Evolutionary conservation across 768 basidiomycete genomes (phyloP).

Genomic region (Astraeus odoratus): DNA sequence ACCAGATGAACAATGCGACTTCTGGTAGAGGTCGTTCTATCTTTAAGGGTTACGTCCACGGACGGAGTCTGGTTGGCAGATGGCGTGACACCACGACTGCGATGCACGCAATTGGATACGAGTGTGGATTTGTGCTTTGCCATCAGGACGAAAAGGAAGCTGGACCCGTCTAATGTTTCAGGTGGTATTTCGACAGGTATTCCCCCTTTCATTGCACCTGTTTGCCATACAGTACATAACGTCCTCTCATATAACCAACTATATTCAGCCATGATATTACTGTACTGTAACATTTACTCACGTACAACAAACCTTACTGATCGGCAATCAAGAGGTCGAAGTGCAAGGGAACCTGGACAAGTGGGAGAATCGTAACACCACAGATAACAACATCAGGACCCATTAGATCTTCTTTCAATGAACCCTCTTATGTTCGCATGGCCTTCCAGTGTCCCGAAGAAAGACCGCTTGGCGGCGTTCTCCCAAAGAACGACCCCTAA

Average conservation of each 20-base stretch:
- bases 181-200: not conserved
- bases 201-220: not conserved
- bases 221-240: too few relatives aligned
- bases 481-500: conserved; percentile 83
- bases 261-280: too few relatives aligned
- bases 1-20: conserved; percentile 29
- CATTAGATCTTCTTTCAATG: conserved; percentile 62
- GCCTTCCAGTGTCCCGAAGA: conserved; percentile 77
- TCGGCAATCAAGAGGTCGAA: too few relatives aligned
- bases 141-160: conserved; percentile 24
- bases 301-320: too few relatives aligned
- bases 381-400: conserved; percentile 15
- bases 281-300: too few relatives aligned
- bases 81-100: conserved; percentile 46
- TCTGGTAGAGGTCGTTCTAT: conserved; percentile 37
- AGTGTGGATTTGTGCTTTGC: conserved; percentile 42
- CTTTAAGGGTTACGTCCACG: conserved; percentile 47
- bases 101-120: conserved; percentile 35
- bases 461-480: conserved; percentile 61
- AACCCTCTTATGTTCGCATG: conserved; percentile 74
- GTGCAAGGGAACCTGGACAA: conserved; percentile 27
- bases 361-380: conserved; percentile 2
- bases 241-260: too few relatives aligned
- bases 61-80: conserved; percentile 43
- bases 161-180: conserved; percentile 4